Base-by-base conservation (phyloP, 2,329 filamentous ascomycete genomes). In the Arthrobotrys megalospora region DNA sequence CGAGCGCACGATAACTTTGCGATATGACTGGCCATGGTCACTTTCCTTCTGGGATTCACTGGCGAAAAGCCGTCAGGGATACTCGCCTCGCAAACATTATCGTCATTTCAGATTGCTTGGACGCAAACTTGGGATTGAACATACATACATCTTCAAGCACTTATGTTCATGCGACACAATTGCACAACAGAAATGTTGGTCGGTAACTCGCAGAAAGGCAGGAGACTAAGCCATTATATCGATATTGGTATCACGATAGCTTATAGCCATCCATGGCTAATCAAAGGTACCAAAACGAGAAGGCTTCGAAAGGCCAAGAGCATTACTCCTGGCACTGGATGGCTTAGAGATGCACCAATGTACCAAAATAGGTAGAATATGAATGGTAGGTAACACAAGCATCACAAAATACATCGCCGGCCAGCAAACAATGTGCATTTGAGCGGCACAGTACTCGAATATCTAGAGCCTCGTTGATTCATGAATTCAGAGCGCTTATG, bases 1-100 rank as follows among this genome's bases (percentile, higher is more conserved):
- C 64, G 65, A 68, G 69, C 69, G 60, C 48, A 65, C 58, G 36
- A 47, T 41, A 65, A 60, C 47, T 47, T 16, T 28, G 71, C 36
- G 2, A 65, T 76, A 41, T 66, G 48, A 73, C 64, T 73, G 60
- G 69, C 19, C 24, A 38, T n/a, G 7, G 55, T 19, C 24, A 32
- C 19, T 43, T 41, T 41, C 34, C 21, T 43, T 60, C 55, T 24
- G 14, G 55, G 55, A 60, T 60, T 10, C 34, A 60, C 55, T 11
- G 55, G 55, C 55, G 16, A 60, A 43, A 60, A 58, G n/a, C 32
- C 34, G 55, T 19, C 55, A 60, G 55, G 55, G 55, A 60, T 43
- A n/a, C 55, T 28, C 19, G 55, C 36, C 34, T 43, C 14, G 6
- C 55, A 60, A 52, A 43, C 16, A 60, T 60, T 60, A 43, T 60